Percentiles rank a stretch among this genome's conserved stretches.
phyloP scores from a whole-genome alignment of 2,329 filamentous ascomycete genomes.

The Aspergillus sojae region DNA sequence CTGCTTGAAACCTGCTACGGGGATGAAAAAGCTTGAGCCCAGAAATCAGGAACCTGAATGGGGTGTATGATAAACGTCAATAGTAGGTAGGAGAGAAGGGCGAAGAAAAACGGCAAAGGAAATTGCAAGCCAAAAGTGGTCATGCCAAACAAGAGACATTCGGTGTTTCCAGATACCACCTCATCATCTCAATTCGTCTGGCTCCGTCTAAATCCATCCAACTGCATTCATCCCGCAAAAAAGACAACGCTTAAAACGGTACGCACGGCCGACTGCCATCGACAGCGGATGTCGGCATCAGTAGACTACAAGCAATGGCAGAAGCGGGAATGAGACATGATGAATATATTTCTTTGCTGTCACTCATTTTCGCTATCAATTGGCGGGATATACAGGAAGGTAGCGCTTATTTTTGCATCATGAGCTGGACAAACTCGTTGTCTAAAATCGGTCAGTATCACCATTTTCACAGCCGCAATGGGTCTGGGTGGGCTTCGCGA shows the following conservation, averaged over 20 bases:
- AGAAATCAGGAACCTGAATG: slow-evolving; percentile 4
- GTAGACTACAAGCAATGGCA: slow-evolving; percentile 32
- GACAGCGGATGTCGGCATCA: slow-evolving; percentile 23
- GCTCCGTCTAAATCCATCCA: slow-evolving; percentile 5
- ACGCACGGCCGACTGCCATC: slow-evolving; percentile 17
- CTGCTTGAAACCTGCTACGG: slow-evolving; percentile 13
- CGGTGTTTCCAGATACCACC: background rate
- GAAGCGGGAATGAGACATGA: slow-evolving; percentile 26
- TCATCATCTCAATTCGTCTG: background rate
- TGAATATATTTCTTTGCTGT: slow-evolving; percentile 27
- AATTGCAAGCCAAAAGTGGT: slow-evolving; percentile 1
- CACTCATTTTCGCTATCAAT: slow-evolving; percentile 34
- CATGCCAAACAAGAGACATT: background rate
- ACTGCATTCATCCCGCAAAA: slow-evolving; percentile 9
- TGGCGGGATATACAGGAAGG: slow-evolving; percentile 28
- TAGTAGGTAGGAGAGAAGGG: slow-evolving; percentile 6
- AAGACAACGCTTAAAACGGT: slow-evolving; percentile 15
- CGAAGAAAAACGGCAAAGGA: background rate
- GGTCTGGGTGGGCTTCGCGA: background rate
- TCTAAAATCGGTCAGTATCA: slow-evolving; percentile 55
- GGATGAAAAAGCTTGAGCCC: slow-evolving; percentile 10
- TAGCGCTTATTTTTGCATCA: slow-evolving; percentile 83
- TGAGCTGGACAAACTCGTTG: slow-evolving; percentile 91
- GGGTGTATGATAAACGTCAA: slow-evolving; percentile 9
- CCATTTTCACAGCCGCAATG: background rate